phyloP scores from a whole-genome alignment of 2,329 filamentous ascomycete genomes.

The Hymenoscyphus infarciens region DNA sequence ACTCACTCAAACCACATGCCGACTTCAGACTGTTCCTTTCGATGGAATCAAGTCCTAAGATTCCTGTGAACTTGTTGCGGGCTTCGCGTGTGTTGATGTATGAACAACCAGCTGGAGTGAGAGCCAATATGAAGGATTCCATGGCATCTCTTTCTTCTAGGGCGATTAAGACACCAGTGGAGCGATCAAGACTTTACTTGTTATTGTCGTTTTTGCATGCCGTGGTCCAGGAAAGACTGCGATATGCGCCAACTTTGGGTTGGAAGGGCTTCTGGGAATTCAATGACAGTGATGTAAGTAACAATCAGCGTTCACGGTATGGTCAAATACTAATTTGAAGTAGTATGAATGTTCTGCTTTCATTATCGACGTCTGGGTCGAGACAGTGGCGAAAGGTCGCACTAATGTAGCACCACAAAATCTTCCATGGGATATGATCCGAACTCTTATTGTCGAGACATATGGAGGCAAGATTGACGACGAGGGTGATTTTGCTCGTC shows the following conservation, averaged over 20 bases:
- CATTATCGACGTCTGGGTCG: slow-evolving; percentile 94
- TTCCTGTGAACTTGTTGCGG: slow-evolving; percentile 90
- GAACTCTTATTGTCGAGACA: slow-evolving; percentile 84
- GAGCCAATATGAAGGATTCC: slow-evolving; percentile 98
- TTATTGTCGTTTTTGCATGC: slow-evolving; percentile 93
- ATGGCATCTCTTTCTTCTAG: slow-evolving; percentile 76
- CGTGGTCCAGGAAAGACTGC: slow-evolving; percentile 88
- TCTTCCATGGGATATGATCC: slow-evolving; percentile 95
- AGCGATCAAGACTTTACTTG: slow-evolving; percentile 85
- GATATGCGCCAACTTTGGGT: slow-evolving; percentile 88
- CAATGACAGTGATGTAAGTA: slow-evolving; percentile 94
- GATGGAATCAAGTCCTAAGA: slow-evolving; percentile 96
- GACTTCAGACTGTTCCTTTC: slow-evolving; percentile 95
- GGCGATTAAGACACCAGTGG: slow-evolving; percentile 78
- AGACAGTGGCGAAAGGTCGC: slow-evolving; percentile 74
- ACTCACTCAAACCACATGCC: slow-evolving; percentile 86
- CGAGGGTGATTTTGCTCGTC: slow-evolving; percentile 73
- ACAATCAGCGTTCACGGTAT: slow-evolving; percentile 44
- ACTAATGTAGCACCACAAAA: slow-evolving; percentile 92
- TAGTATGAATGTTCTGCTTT: slow-evolving; percentile 96
- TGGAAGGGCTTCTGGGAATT: slow-evolving; percentile 99
- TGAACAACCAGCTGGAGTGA: slow-evolving; percentile 93
- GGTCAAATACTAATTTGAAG: slow-evolving; percentile 61
- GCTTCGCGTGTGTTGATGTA: slow-evolving; percentile 95
- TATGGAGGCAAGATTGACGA: slow-evolving; percentile 98